phyloP scores from a whole-genome alignment of 805 yeast genomes.

The Kregervanrija pseudodelftensis region DNA sequence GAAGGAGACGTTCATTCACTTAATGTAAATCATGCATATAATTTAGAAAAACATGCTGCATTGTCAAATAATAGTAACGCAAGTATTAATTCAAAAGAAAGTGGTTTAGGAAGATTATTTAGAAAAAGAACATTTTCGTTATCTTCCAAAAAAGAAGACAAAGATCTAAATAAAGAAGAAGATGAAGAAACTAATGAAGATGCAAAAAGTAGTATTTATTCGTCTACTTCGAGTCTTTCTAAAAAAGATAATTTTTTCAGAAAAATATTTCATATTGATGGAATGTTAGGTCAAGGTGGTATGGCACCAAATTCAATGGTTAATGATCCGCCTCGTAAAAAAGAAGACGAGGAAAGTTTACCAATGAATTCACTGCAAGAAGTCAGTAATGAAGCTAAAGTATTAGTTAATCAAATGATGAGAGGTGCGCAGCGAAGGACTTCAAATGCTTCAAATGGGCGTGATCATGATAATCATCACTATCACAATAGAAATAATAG shows the following conservation, averaged over 20 bases:
- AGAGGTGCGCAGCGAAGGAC: neutral
- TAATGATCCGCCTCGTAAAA: neutral
- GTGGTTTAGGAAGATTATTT: constrained; percentile 2
- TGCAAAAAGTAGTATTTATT: neutral
- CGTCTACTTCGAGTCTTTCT: neutral
- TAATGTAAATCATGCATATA: neutral
- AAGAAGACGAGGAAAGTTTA: constrained; percentile 14
- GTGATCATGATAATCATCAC: no score
- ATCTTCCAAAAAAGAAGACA: constrained; percentile 1
- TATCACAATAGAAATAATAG: neutral
- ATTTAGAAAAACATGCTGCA: neutral
- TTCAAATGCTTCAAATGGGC: no score
- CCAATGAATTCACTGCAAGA: constrained; percentile 22
- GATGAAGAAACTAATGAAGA: neutral
- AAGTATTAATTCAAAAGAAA: neutral
- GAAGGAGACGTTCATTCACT: constrained; percentile 1
- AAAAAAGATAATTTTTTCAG: constrained; percentile 5
- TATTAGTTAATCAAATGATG: constrained; percentile 32
- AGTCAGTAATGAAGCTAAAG: constrained; percentile 48
- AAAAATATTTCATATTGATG: constrained; percentile 10
- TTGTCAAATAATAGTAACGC: neutral
- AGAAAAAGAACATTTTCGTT: constrained; percentile 8
- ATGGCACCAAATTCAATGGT: constrained; percentile 7
- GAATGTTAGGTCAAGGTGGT: constrained; percentile 11
- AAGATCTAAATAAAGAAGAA: neutral